phyloP scores from a whole-genome alignment of 805 yeast genomes.

The Lipomyces yamanashiensis region DNA sequence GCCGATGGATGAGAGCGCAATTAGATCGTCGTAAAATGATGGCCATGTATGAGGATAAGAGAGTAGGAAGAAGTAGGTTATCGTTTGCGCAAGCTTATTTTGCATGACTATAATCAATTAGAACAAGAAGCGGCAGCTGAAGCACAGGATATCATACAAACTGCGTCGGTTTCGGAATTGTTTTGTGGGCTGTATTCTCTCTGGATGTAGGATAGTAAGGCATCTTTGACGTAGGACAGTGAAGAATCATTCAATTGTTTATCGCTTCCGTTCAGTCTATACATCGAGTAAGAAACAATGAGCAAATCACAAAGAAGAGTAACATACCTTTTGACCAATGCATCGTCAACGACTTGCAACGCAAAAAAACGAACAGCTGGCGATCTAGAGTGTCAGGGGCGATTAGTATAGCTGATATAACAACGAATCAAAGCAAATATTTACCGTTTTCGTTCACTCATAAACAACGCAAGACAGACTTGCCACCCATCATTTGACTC shows the following conservation, averaged over 20 bases:
- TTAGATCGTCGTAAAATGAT: slow-evolving; percentile 56
- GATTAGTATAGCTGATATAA: neutral
- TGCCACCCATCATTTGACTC: slow-evolving; percentile 55
- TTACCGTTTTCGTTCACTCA: slow-evolving; percentile 44
- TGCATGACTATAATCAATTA: slow-evolving; percentile 24
- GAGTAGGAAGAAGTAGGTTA: slow-evolving; percentile 57
- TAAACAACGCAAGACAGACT: slow-evolving; percentile 50
- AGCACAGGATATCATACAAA: slow-evolving; percentile 30
- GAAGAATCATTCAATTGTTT: slow-evolving; percentile 51
- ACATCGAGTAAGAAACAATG: neutral
- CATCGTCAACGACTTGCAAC: slow-evolving; percentile 69
- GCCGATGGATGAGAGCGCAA: slow-evolving; percentile 46
- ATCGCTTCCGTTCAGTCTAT: slow-evolving; percentile 17
- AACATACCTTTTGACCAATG: slow-evolving; percentile 46
- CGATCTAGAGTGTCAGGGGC: slow-evolving; percentile 43
- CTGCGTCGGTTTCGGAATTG: slow-evolving; percentile 21
- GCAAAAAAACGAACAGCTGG: slow-evolving; percentile 68
- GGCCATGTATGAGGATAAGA: slow-evolving; percentile 57
- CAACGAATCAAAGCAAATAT: neutral
- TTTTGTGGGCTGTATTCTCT: slow-evolving; percentile 29
- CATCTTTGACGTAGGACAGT: slow-evolving; percentile 52
- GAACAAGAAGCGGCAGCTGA: neutral
- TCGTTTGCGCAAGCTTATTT: slow-evolving; percentile 62
- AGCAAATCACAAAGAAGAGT: neutral
- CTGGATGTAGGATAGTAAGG: slow-evolving; percentile 54